Conservation (phyloP, 345 rosid species). For the Crucihimalaya himalaica region DNA sequence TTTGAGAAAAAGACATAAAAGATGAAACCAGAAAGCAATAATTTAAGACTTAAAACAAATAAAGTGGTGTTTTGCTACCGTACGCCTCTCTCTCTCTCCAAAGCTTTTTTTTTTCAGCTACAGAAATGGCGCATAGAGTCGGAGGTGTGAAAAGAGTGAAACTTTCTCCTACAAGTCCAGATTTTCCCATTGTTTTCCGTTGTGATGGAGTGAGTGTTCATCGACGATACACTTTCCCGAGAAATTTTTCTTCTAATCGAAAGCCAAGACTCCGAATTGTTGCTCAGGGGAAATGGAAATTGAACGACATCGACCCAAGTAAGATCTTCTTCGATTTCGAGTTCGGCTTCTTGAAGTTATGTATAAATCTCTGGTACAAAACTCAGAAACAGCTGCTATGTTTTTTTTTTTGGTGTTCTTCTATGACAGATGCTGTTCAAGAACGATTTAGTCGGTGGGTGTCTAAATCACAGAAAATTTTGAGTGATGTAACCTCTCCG, state of each 20-base stretch:
- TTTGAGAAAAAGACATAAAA: constrained; percentile 7
- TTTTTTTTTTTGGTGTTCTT: background rate
- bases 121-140: constrained; percentile 37
- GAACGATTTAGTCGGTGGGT: constrained; percentile 74
- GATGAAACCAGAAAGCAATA: constrained; percentile 25
- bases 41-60: background rate
- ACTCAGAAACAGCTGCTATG: background rate
- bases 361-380: background rate
- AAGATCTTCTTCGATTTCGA: constrained; percentile 25
- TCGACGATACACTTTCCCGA: constrained; percentile 27
- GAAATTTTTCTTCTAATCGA: constrained; percentile 38
- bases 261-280: constrained; percentile 55
- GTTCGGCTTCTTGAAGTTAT: background rate
- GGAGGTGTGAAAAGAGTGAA: constrained; percentile 30
- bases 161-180: background rate
- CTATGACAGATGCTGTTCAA: constrained; percentile 65
- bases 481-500: constrained; percentile 61
- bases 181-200: constrained; percentile 5
- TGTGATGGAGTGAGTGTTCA: background rate
- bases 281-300: constrained; percentile 69
- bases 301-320: constrained; percentile 66
- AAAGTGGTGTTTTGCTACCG: constrained; percentile 20
- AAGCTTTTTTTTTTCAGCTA: background rate
- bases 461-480: constrained; percentile 70
- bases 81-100: constrained; percentile 19